These are phyloP conservation scores for Truncatella angustata DNA, from an alignment of 2,329 filamentous ascomycete species.

Conservation along the genomic window DNA sequence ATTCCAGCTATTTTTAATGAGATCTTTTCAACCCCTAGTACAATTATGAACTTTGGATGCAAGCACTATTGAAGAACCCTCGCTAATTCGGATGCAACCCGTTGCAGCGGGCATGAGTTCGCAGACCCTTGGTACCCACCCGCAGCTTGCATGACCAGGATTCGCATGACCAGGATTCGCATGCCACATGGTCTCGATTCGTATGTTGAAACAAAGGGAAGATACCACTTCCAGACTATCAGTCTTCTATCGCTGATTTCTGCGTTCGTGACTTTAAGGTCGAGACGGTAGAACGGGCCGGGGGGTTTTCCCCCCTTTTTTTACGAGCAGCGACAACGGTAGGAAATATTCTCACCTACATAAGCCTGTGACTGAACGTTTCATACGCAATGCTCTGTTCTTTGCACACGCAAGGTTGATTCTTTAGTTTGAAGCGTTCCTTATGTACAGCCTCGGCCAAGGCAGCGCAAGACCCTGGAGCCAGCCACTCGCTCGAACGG, in stretches of 20 bases:
- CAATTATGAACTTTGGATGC: not conserved
- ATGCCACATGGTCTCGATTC: constrained; percentile 4
- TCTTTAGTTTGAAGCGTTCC: too few species aligned
- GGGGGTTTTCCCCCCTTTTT: too few species aligned
- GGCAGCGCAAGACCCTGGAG: not conserved
- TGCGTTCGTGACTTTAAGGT: too few species aligned
- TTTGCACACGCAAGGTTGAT: not conserved
- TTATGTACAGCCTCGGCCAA: too few species aligned
- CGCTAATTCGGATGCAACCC: not conserved
- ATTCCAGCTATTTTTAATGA: too few species aligned
- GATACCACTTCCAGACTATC: not conserved
- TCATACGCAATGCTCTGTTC: too few species aligned
- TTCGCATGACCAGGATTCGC: not conserved
- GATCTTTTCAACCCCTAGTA: not conserved
- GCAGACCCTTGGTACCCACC: constrained; percentile 2
- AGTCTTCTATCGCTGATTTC: not conserved
- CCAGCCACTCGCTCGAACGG: not conserved
- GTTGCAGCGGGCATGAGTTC: constrained; percentile 1
- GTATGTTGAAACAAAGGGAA: not conserved
- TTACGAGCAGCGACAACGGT: too few species aligned
- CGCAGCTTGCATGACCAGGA: constrained; percentile 2
- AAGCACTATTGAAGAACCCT: not conserved
- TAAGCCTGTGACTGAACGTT: too few species aligned
- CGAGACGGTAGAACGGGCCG: too few species aligned
- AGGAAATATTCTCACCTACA: too few species aligned